Conservation (phyloP, 176 grass and related monocot genomes). For the Thalia dealbata region DNA sequence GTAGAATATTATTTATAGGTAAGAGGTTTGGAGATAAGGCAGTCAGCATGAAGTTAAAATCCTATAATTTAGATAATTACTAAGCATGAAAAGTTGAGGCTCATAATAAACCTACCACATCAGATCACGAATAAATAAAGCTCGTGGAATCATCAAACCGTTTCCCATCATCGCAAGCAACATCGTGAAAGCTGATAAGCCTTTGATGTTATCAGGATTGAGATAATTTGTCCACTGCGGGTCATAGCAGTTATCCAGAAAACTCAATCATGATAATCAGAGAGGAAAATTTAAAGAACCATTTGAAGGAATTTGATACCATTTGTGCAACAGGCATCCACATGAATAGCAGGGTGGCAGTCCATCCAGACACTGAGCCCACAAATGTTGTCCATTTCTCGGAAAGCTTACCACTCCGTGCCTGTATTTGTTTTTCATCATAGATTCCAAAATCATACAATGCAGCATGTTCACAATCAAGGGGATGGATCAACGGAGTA, state of each 20-base stretch:
- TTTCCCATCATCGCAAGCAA: conserved; percentile 98
- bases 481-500: no score
- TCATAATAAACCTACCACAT: conserved; percentile 61
- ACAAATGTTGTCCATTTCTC: conserved; percentile 45
- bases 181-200: conserved; percentile 93
- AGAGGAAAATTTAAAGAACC: background rate
- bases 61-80: background rate
- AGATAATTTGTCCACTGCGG: conserved; percentile 99
- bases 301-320: conserved; percentile 28
- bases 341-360: conserved; percentile 98
- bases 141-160: conserved; percentile 94
- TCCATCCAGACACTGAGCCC: conserved; percentile 85
- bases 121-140: conserved; percentile 92
- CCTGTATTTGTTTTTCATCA: conserved; percentile 30
- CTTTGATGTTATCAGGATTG: conserved; percentile 95
- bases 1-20: conserved; percentile 11
- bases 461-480: no score
- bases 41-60: background rate
- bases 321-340: conserved; percentile 96
- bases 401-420: conserved; percentile 73
- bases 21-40: background rate
- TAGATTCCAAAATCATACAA: background rate
- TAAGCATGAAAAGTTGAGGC: background rate
- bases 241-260: conserved; percentile 29
- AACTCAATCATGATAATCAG: background rate